Evolutionary conservation across 2,329 filamentous ascomycete species (phyloP).

Genomic region (Pseudogymnoascus sp.): DNA sequence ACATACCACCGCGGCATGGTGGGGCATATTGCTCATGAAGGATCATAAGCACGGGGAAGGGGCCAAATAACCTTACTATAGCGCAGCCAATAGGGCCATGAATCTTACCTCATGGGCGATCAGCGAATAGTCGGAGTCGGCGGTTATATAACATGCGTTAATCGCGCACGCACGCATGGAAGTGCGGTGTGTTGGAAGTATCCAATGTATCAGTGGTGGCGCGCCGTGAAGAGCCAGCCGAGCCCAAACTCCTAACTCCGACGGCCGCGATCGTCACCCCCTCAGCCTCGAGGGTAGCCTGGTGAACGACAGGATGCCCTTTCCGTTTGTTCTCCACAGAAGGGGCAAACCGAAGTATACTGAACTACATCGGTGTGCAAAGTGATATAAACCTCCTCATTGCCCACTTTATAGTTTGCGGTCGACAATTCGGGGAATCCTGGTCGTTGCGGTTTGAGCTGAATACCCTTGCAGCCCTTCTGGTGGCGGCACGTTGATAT

Average conservation of each 20-base stretch:
- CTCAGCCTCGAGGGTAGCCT: slow-evolving; percentile 1
- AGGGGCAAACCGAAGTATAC: neutral
- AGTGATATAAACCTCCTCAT: neutral
- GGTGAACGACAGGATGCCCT: neutral
- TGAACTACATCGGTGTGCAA: neutral
- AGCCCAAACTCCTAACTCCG: neutral
- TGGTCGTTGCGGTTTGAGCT: neutral
- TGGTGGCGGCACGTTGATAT: neutral
- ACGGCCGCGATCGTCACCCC: neutral
- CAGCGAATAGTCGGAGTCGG: neutral
- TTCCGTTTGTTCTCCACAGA: neutral
- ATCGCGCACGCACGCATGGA: neutral
- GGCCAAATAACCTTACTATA: neutral
- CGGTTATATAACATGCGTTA: neutral
- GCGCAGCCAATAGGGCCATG: neutral
- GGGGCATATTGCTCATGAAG: neutral
- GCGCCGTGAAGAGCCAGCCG: neutral
- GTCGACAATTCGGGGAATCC: neutral
- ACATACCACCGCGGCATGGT: neutral
- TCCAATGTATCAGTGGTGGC: neutral
- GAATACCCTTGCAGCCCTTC: neutral
- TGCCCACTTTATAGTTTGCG: neutral
- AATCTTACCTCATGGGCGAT: neutral
- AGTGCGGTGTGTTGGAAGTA: neutral
- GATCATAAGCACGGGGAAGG: neutral